Evolutionary conservation across 306 rosid species (phyloP), one percentile per base, ranked within the genome.

Genomic region (Fagus crenata): DNA sequence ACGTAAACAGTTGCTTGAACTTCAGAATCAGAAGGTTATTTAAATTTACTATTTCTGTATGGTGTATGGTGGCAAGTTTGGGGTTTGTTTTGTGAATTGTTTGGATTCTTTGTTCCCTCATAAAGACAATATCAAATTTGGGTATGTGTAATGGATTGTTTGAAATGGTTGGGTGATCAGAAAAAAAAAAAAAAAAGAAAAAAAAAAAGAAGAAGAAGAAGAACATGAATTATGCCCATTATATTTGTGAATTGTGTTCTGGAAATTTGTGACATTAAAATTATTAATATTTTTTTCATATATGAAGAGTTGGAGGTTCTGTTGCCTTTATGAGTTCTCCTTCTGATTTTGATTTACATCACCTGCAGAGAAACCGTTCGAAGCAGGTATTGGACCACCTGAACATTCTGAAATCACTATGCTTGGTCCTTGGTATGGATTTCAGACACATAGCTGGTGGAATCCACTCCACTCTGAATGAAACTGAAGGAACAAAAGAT

Each of bases 21-120:
- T 73, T 73, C 90, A 86, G 75, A 78, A 81, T 79, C 92, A 92
- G 85, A 92, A 90, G 93, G 97, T 92, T 18, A 63, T 72, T 72
- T 39, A 67, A 79, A 68, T 22, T 35, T 33, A 12, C 55, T 59
- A 49, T 43, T 74, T 37, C 18, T 60, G 11, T 15, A 69, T 22
- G 28, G 28, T 22, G 28, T 2, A 28, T 17, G 46, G 36, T 43
- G 37, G 40, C n/a, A 32, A 69, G 28, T 53, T 63, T 15, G 17
- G 18, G 37, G 53, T n/a, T 59, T 43, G 42, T 79, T 15, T 11
- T 35, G 76, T 12, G n/a, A 49, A 28, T 60, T 60, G 28, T 28
- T 58, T 7, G 64, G 64, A 58, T 28, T 58, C 33, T 58, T 22
- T 58, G 37, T 58, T 58, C 2, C 36, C 64, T 28, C 36, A 58